Evolutionary conservation across 1,139 yeast genomes (phyloP), one percentile per base, ranked within the genome.

Genomic region (Candida tunisiensis): DNA sequence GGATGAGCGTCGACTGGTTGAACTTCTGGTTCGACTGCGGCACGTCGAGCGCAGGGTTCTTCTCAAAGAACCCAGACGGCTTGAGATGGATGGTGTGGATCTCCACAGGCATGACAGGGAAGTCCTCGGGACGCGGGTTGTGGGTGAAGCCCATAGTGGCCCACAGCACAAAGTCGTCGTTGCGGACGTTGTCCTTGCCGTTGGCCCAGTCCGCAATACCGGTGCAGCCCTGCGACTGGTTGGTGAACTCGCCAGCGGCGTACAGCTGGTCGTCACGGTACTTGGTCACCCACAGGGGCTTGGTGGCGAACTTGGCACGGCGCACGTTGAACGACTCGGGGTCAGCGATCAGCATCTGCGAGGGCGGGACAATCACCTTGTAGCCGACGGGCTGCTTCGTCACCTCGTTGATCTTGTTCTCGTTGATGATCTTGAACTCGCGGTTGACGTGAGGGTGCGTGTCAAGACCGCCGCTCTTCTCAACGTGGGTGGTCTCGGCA

Each of bases 31-130:
- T 65, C 11, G 91, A 69, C 46, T 73, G 73, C 27, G 93, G 93
- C 28, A 80, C 60, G 45, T 78, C 91, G 49, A 80, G 60, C 22
- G 85, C 85, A 16, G 93, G 93, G 53, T 79, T 79, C 49, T 58
- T 70, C 40, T 71, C 71, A 51, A 78, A 80, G 69, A 80, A 80
- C 36, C 80, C 80, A 44, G 65, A 57, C 29, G 93, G 93, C 29
- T 65, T 62, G 36, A 80, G 62, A 35, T 69, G 65, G 40, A 79
- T 71, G 47, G 65, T 74, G 51, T 67, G 57, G 41, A 69, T 69
- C 57, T 80, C 93, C 32, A 73, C 78, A 24, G 93, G 91, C 93
- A 80, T 80, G 35, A 80, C 91, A 29, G 93, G 93, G 77, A 78
- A 80, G 53, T 80, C 93, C 57, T 80, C 93, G 19, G 75, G 75